Base-by-base conservation (phyloP, 2,329 filamentous ascomycete species). In the Cyclaneusma minus region DNA sequence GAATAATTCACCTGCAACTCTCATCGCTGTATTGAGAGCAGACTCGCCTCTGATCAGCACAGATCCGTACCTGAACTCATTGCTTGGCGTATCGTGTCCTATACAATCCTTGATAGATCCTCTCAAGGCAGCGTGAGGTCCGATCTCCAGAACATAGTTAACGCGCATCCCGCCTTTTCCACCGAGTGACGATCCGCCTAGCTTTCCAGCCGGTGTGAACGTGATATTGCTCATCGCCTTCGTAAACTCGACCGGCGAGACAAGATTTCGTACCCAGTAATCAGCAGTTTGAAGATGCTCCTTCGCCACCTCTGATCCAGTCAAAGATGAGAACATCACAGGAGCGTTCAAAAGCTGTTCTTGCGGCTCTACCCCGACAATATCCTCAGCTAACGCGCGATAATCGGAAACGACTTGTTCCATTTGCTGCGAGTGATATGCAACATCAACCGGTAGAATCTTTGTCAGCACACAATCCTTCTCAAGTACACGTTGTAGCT, bases 231-330 rank as follows among this genome's bases (percentile, higher is more conserved):
- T 11, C 7, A 60, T 32, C 0, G 54, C 57, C 4, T 39, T 35
- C 8, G 47, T 35, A 30, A 55, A 62, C 4, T 49, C 41, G 9
- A 62, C 58, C 1, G 48, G 48, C 2, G 50, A 53, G 2, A 52
- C 43, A 35, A 62, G 37, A 27, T 62, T 62, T 4, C 41, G 34
- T 4, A 42, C 41, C 58, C 58, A 62, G 34, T 62, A 62, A 0
- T 34, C 25, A 1, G 39, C 35, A 11, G 40, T 36, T 2, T 56
- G 34, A 5, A 43, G 29, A 3, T 28, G 19, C 11, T 20, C 8
- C 18, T 20, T 11, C 18, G 18, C 11, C 8, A 20, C 18, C 18
- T 7, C 7, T 7, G 8, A 11, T 7, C 53, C 50, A 6, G 44
- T 47, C 9, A 58, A 48, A 0, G 55, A 52, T 0, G 56, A 60